Conservation (phyloP, 768 basidiomycete species). For the Hypsizygus marmoreus region DNA sequence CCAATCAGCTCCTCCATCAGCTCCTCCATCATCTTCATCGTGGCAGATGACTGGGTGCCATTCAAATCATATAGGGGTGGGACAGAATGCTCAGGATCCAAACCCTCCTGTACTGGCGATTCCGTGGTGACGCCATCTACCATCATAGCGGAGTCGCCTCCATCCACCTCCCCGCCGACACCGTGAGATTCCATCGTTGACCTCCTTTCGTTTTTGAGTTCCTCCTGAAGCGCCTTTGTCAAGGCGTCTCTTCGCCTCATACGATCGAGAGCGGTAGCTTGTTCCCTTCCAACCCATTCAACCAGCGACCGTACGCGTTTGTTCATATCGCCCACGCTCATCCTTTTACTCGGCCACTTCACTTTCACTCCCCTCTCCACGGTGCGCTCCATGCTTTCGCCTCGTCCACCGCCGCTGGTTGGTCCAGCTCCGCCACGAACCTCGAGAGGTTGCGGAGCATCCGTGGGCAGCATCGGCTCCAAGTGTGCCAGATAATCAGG, state of each 20-base stretch:
- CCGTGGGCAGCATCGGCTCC: slow-evolving; percentile 78
- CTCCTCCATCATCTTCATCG: slow-evolving; percentile 88
- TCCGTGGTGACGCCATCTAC: slow-evolving; percentile 16
- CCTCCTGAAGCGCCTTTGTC: slow-evolving; percentile 51
- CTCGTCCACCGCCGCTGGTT: slow-evolving; percentile 37
- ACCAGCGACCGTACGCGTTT: slow-evolving; percentile 88
- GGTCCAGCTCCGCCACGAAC: slow-evolving; percentile 47
- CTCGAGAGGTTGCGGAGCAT: slow-evolving; percentile 72
- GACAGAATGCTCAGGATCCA: background rate
- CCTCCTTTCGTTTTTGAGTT: slow-evolving; percentile 9
- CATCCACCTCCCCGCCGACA: slow-evolving; percentile 13
- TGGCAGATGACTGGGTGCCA: slow-evolving; percentile 30
- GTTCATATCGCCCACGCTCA: slow-evolving; percentile 97
- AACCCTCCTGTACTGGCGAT: background rate
- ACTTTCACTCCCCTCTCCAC: slow-evolving; percentile 83
- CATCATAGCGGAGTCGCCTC: slow-evolving; percentile 18
- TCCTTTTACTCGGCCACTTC: slow-evolving; percentile 92
- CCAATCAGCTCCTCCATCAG: slow-evolving; percentile 86
- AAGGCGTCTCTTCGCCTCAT: slow-evolving; percentile 68
- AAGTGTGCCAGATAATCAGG: slow-evolving; percentile 93
- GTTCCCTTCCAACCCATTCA: slow-evolving; percentile 92
- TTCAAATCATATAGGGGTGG: slow-evolving; percentile 7
- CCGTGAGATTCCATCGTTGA: slow-evolving; percentile 5
- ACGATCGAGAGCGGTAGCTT: slow-evolving; percentile 74
- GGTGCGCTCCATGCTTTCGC: slow-evolving; percentile 60